A percentile compares a stretch with the other conserved stretches of the same genome.
These are phyloP conservation scores for Atkinsonella hypoxylon DNA, from an alignment of 2,329 filamentous ascomycete genomes.

Conservation along the genomic window DNA sequence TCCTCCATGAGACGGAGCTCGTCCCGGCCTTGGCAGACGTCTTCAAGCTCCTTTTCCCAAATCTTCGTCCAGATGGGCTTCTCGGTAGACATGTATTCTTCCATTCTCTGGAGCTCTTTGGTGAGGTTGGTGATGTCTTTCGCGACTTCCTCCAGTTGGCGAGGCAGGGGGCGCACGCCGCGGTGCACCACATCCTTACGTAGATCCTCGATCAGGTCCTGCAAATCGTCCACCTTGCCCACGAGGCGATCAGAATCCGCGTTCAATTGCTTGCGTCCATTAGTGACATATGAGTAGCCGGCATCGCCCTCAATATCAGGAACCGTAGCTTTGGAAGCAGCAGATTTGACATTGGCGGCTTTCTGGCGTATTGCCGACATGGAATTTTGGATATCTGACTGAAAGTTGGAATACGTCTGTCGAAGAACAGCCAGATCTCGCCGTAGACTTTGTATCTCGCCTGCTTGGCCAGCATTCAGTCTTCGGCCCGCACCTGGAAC, in stretches of 20 bases:
- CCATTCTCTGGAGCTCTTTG: slow-evolving; percentile 85
- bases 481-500: slow-evolving; percentile 25
- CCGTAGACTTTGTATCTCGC: slow-evolving; percentile 69
- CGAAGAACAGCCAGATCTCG: slow-evolving; percentile 83
- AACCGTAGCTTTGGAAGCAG: slow-evolving; percentile 57
- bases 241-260: slow-evolving; percentile 85
- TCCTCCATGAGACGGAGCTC: slow-evolving; percentile 95
- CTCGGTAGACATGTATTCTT: slow-evolving; percentile 82
- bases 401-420: slow-evolving; percentile 87
- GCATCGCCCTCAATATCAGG: slow-evolving; percentile 62
- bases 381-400: slow-evolving; percentile 74
- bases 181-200: slow-evolving; percentile 93
- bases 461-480: slow-evolving; percentile 50
- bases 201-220: slow-evolving; percentile 90
- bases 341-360: slow-evolving; percentile 67
- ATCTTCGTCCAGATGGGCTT: slow-evolving; percentile 98
- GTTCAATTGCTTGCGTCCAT: slow-evolving; percentile 76
- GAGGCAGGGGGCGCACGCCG: slow-evolving; percentile 79
- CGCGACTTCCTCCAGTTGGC: slow-evolving; percentile 78
- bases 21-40: slow-evolving; percentile 90
- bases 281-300: slow-evolving; percentile 76
- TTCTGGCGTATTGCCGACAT: slow-evolving; percentile 78
- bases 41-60: slow-evolving; percentile 94
- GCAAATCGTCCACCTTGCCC: slow-evolving; percentile 87
- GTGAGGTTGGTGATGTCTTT: slow-evolving; percentile 76